Evolutionary conservation across 1,284 basidiomycete genomes (phyloP), one percentile per base, ranked within the genome.

Genomic region (Lignosus rhinocerotis): DNA sequence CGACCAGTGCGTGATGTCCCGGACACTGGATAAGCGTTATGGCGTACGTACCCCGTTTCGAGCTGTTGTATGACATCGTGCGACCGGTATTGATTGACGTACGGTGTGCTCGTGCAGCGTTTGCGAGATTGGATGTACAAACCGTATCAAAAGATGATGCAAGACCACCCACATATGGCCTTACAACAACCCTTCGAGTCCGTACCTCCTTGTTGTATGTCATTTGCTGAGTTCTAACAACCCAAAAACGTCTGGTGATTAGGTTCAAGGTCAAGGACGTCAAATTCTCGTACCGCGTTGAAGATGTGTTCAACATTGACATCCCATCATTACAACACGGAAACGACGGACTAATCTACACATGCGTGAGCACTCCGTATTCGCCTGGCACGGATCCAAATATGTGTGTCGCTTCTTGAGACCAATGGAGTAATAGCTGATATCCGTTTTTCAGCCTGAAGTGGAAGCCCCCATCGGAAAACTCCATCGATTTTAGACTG

Each of bases 391-490:
- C 97, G 10, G 96, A 99, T 71, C 75, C 76, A 6, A 93, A 94
- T 64, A 96, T 99, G 95, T 96, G 60, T 66, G 88, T 75, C 14
- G 11, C 33, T 43, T 48, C 42, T 38, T 60, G 30, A 8, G 19
- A 55, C 50, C 60, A 49, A 21, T 33, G 30, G 12, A 55, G 53
- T 34, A 34, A 47, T n/a, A 17, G 55, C 51, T 43, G 30, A 63
- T 21, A 50, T 50, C 51, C 38, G 10, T 42, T 17, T 52, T n/a
- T 42, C 70, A 97, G 94, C 64, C 75, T 98, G 67, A 99, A 99
- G 73, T 99, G 97, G 97, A 99, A 99, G 75, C 96, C 96, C 1
- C 95, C 97, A 3, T 92, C 90, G 2, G 97, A 99, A 70, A 99
- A 99, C 73, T 95, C 94, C 3, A 92, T 99, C 69, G 97, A 99